These are phyloP conservation scores for Trichoderma virens DNA, from an alignment of 495 filamentous ascomycete genomes.

Conservation along the genomic window DNA sequence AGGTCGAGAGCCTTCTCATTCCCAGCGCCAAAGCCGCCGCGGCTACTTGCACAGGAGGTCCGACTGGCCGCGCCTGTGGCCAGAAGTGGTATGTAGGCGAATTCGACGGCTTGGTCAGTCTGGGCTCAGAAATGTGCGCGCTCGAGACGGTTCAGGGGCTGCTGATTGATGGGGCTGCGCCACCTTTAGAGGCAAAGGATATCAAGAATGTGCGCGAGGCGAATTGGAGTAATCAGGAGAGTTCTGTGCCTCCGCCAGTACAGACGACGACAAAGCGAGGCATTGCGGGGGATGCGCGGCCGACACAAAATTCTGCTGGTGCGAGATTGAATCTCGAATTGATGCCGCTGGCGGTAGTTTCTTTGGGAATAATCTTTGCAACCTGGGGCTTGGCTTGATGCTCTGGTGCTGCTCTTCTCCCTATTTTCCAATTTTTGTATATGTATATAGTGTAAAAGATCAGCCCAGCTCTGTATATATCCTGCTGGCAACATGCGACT, in stretches of 20 bases:
- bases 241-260: not conserved
- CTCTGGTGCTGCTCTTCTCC: not conserved
- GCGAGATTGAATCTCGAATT: not conserved
- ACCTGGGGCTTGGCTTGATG: constrained; percentile 2
- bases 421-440: not conserved
- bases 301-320: constrained; percentile 7
- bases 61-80: constrained; percentile 54
- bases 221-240: constrained; percentile 4
- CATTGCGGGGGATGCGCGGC: constrained; percentile 10
- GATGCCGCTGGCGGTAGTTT: not conserved
- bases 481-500: no score
- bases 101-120: constrained; percentile 52
- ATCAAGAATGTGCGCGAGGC: constrained; percentile 32
- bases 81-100: constrained; percentile 56
- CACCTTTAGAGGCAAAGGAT: constrained; percentile 33
- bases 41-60: constrained; percentile 52
- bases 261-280: constrained; percentile 7
- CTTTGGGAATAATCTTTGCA: no score
- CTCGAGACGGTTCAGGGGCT: constrained; percentile 60
- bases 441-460: constrained; percentile 1
- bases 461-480: not conserved
- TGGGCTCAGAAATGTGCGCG: constrained; percentile 68
- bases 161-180: constrained; percentile 29
- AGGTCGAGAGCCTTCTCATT: constrained; percentile 45
- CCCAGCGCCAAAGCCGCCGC: constrained; percentile 59